phyloP scores from a whole-genome alignment of 2,329 filamentous ascomycete genomes.

The Colletotrichum sublineola region DNA sequence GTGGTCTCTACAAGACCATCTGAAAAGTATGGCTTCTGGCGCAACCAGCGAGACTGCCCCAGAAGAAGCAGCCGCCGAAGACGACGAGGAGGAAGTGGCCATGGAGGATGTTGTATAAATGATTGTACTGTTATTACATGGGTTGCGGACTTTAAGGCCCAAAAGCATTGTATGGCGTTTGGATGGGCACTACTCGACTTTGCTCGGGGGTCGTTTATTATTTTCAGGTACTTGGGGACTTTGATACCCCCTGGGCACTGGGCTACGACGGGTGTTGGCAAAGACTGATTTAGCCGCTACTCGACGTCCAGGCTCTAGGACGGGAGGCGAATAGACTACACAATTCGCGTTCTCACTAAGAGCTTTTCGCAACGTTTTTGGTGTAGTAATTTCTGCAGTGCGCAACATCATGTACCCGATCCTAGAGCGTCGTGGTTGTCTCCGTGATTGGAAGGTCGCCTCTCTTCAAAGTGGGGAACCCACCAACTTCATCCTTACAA shows the following conservation, averaged over 20 bases:
- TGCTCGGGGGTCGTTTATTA: neutral
- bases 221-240: conserved; percentile 22
- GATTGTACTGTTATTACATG: conserved; percentile 8
- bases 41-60: conserved; percentile 52
- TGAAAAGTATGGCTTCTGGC: conserved; percentile 41
- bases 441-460: conserved; percentile 1
- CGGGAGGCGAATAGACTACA: neutral
- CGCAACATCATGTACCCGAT: neutral
- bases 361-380: too few relatives aligned
- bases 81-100: conserved; percentile 76
- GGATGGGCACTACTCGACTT: conserved; percentile 7
- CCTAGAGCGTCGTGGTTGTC: neutral
- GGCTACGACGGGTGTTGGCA: conserved; percentile 5
- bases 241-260: conserved; percentile 32
- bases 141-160: neutral
- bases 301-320: neutral
- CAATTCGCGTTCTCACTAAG: neutral
- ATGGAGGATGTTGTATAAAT: conserved; percentile 81
- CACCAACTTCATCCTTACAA: neutral
- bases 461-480: conserved; percentile 24
- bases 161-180: conserved; percentile 38
- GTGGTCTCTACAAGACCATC: conserved; percentile 82
- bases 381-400: neutral
- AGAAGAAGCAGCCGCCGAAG: conserved; percentile 69
- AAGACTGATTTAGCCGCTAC: conserved; percentile 16